Base-by-base conservation (phyloP, 352 stramenopile species). In the Globisporangium polare region DNA sequence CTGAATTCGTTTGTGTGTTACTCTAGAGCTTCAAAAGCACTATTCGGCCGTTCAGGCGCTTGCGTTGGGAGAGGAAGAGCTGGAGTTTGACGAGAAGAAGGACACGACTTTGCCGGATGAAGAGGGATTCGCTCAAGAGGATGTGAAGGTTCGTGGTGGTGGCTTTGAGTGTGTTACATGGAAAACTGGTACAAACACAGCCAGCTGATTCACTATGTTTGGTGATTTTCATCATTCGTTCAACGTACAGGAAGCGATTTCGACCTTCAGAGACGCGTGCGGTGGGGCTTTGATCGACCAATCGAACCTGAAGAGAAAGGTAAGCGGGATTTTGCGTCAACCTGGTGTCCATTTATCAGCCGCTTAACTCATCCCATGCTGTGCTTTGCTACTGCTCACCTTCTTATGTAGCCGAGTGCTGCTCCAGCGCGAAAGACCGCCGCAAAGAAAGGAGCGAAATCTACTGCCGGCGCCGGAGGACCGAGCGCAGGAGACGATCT, bases 21-120 rank as follows among this genome's bases (percentile, higher is more conserved):
- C 24, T 50, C 5, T 56, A 94, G 86, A 93, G 55, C 70, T 94
- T 27, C 86, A 94, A 67, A 94, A 94, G 52, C 86, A 94, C 59
- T 94, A 93, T 53, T 75, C 86, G 33, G 86, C 70, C 17, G 77
- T 93, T 20, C 86, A 94, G 65, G 86, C 83, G 26, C 75, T 94
- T 41, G 86, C 86, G 0, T 63, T 94, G 2, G 74, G 76, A 1
- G 83, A 94, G 66, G 82, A 92, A 35, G 68, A 78, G 45, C 68
- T 94, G 20, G 74, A 83, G 53, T 93, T 93, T 26, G 80, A 94
- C 60, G 83, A 94, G 50, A 73, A 64, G 29, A 85, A 89, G 62
- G 86, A 93, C 65, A 83, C 73, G 5, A 94, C 86, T 1, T 65
- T 93, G 26, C 86, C 86, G 0, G 86, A 94, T 65, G 61, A 72